These are phyloP conservation scores for Pelargonium myrrhifolium DNA, from an alignment of 441 rosid genomes.

Conservation along the genomic window DNA sequence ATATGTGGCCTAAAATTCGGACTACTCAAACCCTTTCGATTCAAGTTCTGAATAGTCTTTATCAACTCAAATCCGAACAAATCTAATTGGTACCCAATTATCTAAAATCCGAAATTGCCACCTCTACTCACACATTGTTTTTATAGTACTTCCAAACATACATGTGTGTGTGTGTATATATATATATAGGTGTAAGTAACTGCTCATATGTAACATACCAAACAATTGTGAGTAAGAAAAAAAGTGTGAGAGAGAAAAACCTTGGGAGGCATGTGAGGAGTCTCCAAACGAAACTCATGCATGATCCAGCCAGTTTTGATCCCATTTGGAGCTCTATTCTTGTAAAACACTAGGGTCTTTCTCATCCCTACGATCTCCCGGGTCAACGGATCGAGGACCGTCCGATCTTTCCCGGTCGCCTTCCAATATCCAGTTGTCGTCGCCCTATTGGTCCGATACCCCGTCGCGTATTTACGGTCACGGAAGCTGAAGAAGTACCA, in stretches of 20 bases:
- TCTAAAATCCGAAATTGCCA: too few relatives aligned
- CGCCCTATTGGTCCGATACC: slow-evolving; percentile 79
- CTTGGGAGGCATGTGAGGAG: slow-evolving; percentile 90
- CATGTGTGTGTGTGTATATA: not conserved
- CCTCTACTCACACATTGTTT: too few relatives aligned
- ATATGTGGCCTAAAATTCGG: not conserved
- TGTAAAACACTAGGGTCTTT: slow-evolving; percentile 82
- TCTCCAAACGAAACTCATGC: slow-evolving; percentile 93
- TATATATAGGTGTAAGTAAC: not conserved
- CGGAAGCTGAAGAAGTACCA: slow-evolving; percentile 98
- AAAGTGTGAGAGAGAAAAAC: slow-evolving; percentile 28
- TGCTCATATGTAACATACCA: too few relatives aligned
- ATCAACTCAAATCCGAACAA: not conserved
- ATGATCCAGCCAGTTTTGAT: slow-evolving; percentile 95
- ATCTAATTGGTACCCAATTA: not conserved
- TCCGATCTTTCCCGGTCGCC: slow-evolving; percentile 93
- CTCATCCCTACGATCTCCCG: slow-evolving; percentile 84
- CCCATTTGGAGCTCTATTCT: slow-evolving; percentile 86
- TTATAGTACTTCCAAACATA: not conserved
- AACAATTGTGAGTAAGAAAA: not conserved
- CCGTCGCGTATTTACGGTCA: slow-evolving; percentile 85
- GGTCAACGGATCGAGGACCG: slow-evolving; percentile 57
- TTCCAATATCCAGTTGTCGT: slow-evolving; percentile 90
- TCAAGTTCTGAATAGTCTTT: not conserved
- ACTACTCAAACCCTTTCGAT: not conserved